A percentile compares a stretch with the other conserved stretches of the same genome.
Conservation (phyloP, 2,329 filamentous ascomycete genomes). For the Scedosporium dehoogii region DNA sequence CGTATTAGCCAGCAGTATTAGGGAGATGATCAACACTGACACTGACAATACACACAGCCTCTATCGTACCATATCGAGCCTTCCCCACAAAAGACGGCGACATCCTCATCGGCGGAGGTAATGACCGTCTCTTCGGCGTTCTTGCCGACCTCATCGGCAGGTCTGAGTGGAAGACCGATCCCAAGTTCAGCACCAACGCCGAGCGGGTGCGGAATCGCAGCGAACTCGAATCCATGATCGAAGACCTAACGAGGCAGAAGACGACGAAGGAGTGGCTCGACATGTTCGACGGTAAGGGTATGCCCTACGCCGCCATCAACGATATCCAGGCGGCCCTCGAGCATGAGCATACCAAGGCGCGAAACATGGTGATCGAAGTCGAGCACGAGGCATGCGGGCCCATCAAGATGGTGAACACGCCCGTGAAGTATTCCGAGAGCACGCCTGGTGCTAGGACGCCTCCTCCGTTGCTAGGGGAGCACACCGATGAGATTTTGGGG, state of each 20-base stretch:
- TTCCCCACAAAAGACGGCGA: slow-evolving; percentile 67
- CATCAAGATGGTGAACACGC: slow-evolving; percentile 86
- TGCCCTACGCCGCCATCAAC: slow-evolving; percentile 91
- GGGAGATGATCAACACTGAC: neutral
- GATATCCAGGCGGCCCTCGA: slow-evolving; percentile 78
- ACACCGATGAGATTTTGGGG: slow-evolving; percentile 68
- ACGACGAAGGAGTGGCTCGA: slow-evolving; percentile 84
- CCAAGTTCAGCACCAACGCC: slow-evolving; percentile 51
- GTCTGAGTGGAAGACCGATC: slow-evolving; percentile 50
- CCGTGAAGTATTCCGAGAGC: slow-evolving; percentile 85
- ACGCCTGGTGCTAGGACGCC: slow-evolving; percentile 65
- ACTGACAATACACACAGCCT: slow-evolving; percentile 50
- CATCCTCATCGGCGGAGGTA: slow-evolving; percentile 64
- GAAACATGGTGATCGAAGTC: slow-evolving; percentile 83
- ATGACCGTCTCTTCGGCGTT: slow-evolving; percentile 58
- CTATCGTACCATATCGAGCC: slow-evolving; percentile 89
- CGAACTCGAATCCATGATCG: slow-evolving; percentile 70
- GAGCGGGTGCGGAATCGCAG: slow-evolving; percentile 60
- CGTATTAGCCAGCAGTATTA: no score
- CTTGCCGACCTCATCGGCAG: slow-evolving; percentile 50
- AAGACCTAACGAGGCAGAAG: slow-evolving; percentile 60
- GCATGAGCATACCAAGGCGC: slow-evolving; percentile 74
- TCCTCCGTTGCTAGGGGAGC: slow-evolving; percentile 78
- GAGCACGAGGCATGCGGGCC: slow-evolving; percentile 75
- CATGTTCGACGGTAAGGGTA: slow-evolving; percentile 76